Evolutionary conservation across 768 basidiomycete genomes (phyloP).

Genomic region (Pulveroboletus frians): DNA sequence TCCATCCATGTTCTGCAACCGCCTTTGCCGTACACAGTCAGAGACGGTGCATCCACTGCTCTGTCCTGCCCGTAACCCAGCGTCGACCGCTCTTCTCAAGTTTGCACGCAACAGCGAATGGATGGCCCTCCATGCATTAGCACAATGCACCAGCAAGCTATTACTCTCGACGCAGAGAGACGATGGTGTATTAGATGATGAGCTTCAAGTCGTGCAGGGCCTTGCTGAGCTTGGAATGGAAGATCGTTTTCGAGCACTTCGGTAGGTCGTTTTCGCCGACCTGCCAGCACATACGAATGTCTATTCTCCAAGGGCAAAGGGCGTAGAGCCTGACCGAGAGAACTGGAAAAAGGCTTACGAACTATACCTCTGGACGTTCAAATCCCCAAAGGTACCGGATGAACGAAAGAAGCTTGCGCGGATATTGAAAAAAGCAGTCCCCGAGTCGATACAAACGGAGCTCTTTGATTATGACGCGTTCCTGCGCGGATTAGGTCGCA

Average conservation of each 20-base stretch:
- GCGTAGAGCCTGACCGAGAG: conserved; percentile 52
- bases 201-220: conserved; percentile 52
- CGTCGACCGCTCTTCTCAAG: conserved; percentile 51
- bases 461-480: conserved; percentile 78
- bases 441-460: conserved; percentile 45
- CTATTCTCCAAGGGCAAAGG: conserved; percentile 25
- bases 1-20: conserved; percentile 70
- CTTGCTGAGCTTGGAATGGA: conserved; percentile 77
- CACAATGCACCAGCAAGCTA: conserved; percentile 60
- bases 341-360: conserved; percentile 65
- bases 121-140: conserved; percentile 68
- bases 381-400: conserved; percentile 42
- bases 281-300: neutral
- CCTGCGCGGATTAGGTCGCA: conserved; percentile 64
- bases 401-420: conserved; percentile 56
- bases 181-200: conserved; percentile 30
- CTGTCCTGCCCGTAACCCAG: conserved; percentile 72
- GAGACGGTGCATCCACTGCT: conserved; percentile 63
- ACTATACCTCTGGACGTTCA: conserved; percentile 58
- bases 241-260: conserved; percentile 44
- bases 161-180: conserved; percentile 51
- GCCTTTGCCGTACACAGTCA: conserved; percentile 67
- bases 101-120: conserved; percentile 59
- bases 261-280: conserved; percentile 1
- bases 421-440: conserved; percentile 46